These are phyloP conservation scores for Irpex sp. DNA, from an alignment of 1,284 basidiomycete species.

Conservation along the genomic window DNA sequence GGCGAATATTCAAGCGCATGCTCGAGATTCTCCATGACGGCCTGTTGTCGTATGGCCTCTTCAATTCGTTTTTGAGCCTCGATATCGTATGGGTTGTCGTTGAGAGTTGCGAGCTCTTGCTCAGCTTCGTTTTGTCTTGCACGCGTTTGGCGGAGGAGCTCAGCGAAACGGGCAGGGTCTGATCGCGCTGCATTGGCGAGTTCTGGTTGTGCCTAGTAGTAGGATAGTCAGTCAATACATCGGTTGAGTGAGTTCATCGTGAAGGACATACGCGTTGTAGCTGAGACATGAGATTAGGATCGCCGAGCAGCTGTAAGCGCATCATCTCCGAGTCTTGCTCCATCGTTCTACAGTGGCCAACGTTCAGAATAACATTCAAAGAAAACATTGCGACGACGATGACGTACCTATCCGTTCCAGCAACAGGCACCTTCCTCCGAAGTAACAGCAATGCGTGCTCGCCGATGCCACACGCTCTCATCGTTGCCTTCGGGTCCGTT, in stretches of 20 bases:
- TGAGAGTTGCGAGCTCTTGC: conserved; percentile 65
- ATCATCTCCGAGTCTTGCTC: conserved; percentile 87
- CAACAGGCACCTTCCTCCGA: conserved; percentile 55
- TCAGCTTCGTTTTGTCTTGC: conserved; percentile 53
- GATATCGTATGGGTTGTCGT: conserved; percentile 86
- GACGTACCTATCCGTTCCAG: conserved; percentile 50
- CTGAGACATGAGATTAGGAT: conserved; percentile 77
- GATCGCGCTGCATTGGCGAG: conserved; percentile 69
- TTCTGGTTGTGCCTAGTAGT: conserved; percentile 71
- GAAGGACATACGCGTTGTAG: conserved; percentile 57
- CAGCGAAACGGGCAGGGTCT: conserved; percentile 70
- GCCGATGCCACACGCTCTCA: conserved; percentile 58
- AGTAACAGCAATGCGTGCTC: conserved; percentile 66
- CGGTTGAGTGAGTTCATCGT: conserved; percentile 1
- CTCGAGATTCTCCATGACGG: conserved; percentile 87
- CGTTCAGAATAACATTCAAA: not conserved
- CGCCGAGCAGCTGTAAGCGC: conserved; percentile 82
- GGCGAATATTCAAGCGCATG: conserved; percentile 92
- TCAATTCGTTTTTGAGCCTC: conserved; percentile 93
- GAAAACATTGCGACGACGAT: not conserved
- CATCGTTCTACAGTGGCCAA: conserved; percentile 38
- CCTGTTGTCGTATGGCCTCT: conserved; percentile 89
- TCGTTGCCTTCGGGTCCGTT: conserved; percentile 58
- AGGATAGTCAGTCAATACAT: not conserved
- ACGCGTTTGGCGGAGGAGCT: conserved; percentile 65